Evolutionary conservation across 129 eudicot genomes (phyloP).

Genomic region (Helichrysum umbraculigerum): DNA sequence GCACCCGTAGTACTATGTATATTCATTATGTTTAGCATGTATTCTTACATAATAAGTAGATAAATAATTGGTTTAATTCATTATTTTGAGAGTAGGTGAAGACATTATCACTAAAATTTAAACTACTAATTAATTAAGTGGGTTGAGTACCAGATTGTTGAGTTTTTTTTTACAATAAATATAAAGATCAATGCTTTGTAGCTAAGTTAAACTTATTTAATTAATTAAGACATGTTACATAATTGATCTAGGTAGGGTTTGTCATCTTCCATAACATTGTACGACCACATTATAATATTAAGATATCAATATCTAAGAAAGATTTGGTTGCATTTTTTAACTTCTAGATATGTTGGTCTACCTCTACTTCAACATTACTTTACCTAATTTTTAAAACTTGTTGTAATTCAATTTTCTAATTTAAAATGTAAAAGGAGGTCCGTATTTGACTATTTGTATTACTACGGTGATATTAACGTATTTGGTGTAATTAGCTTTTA

Average conservation of each 20-base stretch:
- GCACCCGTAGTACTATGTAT: too few species aligned
- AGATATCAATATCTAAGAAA: constrained; percentile 27
- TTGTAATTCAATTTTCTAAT: too few species aligned
- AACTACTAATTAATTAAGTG: constrained; percentile 18
- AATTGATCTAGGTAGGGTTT: constrained; percentile 29
- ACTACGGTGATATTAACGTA: too few species aligned
- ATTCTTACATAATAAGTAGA: neutral
- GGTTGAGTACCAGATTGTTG: constrained; percentile 26
- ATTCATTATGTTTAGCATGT: neutral
- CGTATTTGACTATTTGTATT: too few species aligned
- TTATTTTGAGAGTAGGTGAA: constrained; percentile 15
- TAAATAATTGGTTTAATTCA: neutral
- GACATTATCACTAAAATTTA: neutral
- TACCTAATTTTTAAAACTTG: constrained; percentile 21
- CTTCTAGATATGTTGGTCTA: neutral
- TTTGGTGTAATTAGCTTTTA: too few species aligned
- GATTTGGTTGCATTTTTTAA: constrained; percentile 28
- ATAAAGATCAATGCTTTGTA: constrained; percentile 25
- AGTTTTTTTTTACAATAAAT: neutral
- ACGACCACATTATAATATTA: constrained; percentile 17
- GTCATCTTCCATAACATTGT: constrained; percentile 32
- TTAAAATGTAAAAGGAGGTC: neutral
- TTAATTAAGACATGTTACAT: constrained; percentile 25
- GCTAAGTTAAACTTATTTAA: constrained; percentile 30
- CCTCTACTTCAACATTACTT: constrained; percentile 22